These are phyloP conservation scores for Penicillium oxalicum DNA, from an alignment of 2,329 filamentous ascomycete genomes.

Conservation along the genomic window DNA sequence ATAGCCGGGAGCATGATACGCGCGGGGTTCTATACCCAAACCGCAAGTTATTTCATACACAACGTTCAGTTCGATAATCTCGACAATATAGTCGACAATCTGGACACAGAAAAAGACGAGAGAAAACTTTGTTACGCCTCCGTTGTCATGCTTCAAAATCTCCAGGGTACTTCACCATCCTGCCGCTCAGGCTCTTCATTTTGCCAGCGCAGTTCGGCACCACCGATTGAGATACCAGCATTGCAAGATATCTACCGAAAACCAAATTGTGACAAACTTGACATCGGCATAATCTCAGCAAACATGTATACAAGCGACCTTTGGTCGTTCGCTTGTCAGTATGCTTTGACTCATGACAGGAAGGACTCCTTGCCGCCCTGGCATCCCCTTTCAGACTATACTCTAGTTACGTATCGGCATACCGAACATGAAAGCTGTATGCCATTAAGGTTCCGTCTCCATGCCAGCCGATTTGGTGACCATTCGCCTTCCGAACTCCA, in stretches of 20 bases:
- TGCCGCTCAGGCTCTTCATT: background rate
- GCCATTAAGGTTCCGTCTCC: slow-evolving; percentile 44
- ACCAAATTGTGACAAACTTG: slow-evolving; percentile 8
- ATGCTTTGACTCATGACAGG: slow-evolving; percentile 38
- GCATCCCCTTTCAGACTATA: slow-evolving; percentile 45
- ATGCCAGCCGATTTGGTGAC: slow-evolving; percentile 41
- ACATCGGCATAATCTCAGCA: slow-evolving; percentile 37
- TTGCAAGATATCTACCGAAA: slow-evolving; percentile 1
- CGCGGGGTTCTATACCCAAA: slow-evolving; percentile 16
- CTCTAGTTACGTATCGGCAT: slow-evolving; percentile 40
- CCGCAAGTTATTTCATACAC: slow-evolving; percentile 16
- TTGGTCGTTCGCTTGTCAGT: slow-evolving; percentile 43
- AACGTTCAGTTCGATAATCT: slow-evolving; percentile 9
- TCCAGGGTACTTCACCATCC: slow-evolving; percentile 25
- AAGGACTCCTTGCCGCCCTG: slow-evolving; percentile 36
- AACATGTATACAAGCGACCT: slow-evolving; percentile 39
- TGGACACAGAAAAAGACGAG: slow-evolving; percentile 20
- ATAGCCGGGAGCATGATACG: slow-evolving; percentile 17
- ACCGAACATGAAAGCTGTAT: slow-evolving; percentile 46
- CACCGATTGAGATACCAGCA: slow-evolving; percentile 3
- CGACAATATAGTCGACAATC: slow-evolving; percentile 9
- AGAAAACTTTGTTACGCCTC: slow-evolving; percentile 26
- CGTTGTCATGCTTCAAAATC: slow-evolving; percentile 32
- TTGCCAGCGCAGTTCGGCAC: slow-evolving; percentile 7
- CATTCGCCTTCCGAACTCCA: slow-evolving; percentile 34